Evolutionary conservation across 345 rosid genomes (phyloP), one percentile per base, ranked within the genome.

Genomic region (Stellera chamaejasme): DNA sequence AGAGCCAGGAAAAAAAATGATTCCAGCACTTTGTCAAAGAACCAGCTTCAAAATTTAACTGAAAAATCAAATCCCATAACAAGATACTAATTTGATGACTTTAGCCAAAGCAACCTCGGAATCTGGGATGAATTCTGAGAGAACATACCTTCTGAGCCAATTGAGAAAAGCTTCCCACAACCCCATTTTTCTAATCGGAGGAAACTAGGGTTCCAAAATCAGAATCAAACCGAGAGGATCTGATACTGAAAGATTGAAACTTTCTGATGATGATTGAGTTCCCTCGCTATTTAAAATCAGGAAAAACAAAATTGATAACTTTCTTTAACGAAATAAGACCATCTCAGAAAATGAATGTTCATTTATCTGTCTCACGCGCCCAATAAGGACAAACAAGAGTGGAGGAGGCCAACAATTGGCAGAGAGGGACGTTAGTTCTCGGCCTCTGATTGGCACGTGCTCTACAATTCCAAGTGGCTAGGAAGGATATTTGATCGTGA

Each of bases 121-220:
- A 32, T 32, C 39, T 32, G 39, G 39, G 39, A 32, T 5, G 39
- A 32, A 32, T 32, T 32, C 39, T 32, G 39, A 57, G 55, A 59
- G 15, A 44, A 12, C 32, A 45, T 54, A 81, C 83, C 86, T 78
- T 47, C 83, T 72, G 54, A 81, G 79, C 86, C 86, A 81, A 47
- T 71, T 81, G 54, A 81, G 79, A 61, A 81, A 62, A 61, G 79
- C 71, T 71, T 81, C 86, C 62, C 73, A 68, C 48, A 81, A 69
- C 51, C 86, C 86, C 86, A 81, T 80, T 19, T 25, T 57, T 6
- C 2, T 43, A 15, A 14, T 13, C 43, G 13, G 43, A 59, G 54
- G 43, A 8, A 4, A 9, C 46, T 43, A 55, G 43, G 61, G 55
- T 43, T 64, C 43, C 45, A 25, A 49, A 8, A 55, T 47, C 27